Percentiles rank a stretch among this genome's conserved stretches.
Evolutionary conservation across 2,329 filamentous ascomycete genomes (phyloP).

Genomic region (Scedosporium dehoogii): DNA sequence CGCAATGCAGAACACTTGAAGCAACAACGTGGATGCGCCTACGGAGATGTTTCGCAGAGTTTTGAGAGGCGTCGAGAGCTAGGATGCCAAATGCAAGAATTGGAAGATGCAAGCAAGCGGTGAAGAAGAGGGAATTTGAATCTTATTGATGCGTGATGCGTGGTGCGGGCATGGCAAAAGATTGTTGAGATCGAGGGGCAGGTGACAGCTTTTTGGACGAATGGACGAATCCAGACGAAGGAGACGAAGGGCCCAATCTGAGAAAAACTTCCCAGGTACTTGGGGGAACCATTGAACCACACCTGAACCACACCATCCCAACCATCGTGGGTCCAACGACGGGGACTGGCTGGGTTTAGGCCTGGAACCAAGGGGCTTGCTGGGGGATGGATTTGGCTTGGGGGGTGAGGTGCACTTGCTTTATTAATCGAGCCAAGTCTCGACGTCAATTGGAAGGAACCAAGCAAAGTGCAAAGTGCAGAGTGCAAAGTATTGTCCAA

Average conservation of each 20-base stretch:
- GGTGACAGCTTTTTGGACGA: background rate
- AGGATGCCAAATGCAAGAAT: background rate
- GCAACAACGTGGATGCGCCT: background rate
- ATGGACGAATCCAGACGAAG: background rate
- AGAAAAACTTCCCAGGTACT: background rate
- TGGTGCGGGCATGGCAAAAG: background rate
- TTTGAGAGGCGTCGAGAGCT: background rate
- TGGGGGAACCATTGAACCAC: background rate
- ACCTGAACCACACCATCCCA: background rate
- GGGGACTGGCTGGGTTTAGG: background rate
- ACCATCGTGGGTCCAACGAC: background rate
- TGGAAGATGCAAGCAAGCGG: background rate
- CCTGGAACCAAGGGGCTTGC: background rate
- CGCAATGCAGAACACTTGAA: no score
- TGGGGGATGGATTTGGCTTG: no score
- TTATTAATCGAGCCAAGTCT: no score
- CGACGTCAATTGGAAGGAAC: no score
- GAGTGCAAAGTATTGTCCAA: no score
- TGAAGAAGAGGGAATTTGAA: background rate
- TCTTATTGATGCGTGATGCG: no score
- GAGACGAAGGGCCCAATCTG: background rate
- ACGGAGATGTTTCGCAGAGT: no score
- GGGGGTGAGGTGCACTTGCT: no score
- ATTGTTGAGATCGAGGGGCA: constrained; percentile 1
- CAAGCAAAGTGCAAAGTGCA: no score